Conservation (phyloP, 768 basidiomycete genomes). For the Hericium alpestre region DNA sequence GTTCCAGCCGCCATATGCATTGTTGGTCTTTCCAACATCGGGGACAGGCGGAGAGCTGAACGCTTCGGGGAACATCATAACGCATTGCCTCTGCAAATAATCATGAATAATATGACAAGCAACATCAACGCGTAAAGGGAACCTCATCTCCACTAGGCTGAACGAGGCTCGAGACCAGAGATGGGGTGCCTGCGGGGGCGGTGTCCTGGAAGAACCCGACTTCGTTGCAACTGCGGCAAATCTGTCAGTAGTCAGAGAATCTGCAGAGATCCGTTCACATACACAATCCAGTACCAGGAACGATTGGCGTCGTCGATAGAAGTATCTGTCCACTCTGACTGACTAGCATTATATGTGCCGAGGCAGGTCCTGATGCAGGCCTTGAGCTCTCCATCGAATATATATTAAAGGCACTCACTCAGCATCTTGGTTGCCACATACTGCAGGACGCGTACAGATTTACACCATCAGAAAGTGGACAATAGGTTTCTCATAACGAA, state of each 20-base stretch:
- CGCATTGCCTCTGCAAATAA: conserved; percentile 12
- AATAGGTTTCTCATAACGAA: background rate
- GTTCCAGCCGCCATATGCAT: conserved; percentile 14
- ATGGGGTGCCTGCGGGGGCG: background rate
- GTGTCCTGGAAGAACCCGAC: conserved; percentile 34
- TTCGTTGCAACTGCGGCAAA: conserved; percentile 47
- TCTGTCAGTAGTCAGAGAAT: background rate
- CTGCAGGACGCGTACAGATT: conserved; percentile 21
- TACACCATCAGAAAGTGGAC: background rate
- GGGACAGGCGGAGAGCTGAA: conserved; percentile 12
- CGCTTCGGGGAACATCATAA: conserved; percentile 10
- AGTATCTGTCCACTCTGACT: conserved; percentile 41
- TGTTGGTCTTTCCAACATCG: conserved; percentile 10
- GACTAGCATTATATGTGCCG: conserved; percentile 30
- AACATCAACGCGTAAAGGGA: background rate
- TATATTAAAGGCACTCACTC: conserved; percentile 34
- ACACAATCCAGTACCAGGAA: conserved; percentile 69
- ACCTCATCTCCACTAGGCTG: conserved; percentile 5
- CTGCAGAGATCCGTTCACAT: conserved; percentile 2
- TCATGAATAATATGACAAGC: background rate
- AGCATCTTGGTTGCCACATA: conserved; percentile 36
- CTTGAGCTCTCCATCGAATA: background rate
- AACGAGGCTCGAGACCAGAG: conserved; percentile 1
- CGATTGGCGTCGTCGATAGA: conserved; percentile 43
- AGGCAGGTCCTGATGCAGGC: conserved; percentile 23